A percentile compares a stretch with the other conserved stretches of the same genome.
Conservation (phyloP, 2,329 filamentous ascomycete genomes). For the Myriosclerotinia curreyana region DNA sequence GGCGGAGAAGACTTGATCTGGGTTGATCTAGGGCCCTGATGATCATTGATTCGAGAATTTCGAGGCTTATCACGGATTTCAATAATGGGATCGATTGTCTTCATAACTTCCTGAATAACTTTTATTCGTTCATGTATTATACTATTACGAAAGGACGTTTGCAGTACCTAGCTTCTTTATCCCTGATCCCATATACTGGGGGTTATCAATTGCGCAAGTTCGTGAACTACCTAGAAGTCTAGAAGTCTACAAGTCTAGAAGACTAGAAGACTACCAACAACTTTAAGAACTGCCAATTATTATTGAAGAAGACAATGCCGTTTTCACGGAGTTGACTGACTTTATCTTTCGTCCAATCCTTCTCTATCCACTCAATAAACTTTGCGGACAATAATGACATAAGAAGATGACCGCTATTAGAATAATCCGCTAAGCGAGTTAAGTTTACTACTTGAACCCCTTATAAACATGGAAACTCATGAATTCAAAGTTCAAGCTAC, state of each 20-base stretch:
- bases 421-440: too few species aligned
- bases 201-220: conserved; percentile 16
- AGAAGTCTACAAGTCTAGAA: neutral
- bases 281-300: conserved; percentile 12
- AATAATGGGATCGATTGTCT: conserved; percentile 4
- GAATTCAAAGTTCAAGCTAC: neutral
- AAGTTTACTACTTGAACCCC: neutral
- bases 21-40: neutral
- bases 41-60: conserved; percentile 4
- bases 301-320: conserved; percentile 15
- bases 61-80: neutral
- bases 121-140: conserved; percentile 7
- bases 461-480: conserved; percentile 6
- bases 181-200: conserved; percentile 4
- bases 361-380: neutral
- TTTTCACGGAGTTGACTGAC: neutral
- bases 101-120: conserved; percentile 15
- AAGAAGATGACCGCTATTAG: neutral
- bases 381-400: neutral
- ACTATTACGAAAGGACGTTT: neutral
- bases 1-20: conserved; percentile 6
- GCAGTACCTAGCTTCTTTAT: neutral
- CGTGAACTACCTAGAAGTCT: too few species aligned
- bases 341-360: conserved; percentile 11
- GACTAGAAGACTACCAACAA: neutral